Evolutionary conservation across 73 alveolate genomes (phyloP), one percentile per base, ranked within the genome.

Genomic region (Paramecium tetraurelia): DNA sequence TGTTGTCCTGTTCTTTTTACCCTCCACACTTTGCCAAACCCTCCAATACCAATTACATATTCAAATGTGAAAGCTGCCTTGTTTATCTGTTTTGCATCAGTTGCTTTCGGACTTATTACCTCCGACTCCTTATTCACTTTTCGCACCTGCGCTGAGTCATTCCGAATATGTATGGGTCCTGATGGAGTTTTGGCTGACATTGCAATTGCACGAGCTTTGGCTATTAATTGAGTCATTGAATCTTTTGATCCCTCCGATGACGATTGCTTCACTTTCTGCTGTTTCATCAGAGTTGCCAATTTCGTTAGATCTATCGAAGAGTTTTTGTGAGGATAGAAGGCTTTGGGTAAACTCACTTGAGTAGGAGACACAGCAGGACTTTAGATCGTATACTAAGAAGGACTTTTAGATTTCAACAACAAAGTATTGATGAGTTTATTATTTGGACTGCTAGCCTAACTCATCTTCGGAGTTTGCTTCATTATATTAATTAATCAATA

Each of bases 21-120:
- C 48, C 93, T 95, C 98, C 98, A 95, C 8, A 95, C 98, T 80
- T 92, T 93, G 6, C 98, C 98, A 75, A 95, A 95, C 1, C 98
- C 98, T 29, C 98, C 98, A 24, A 75, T 95, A 14, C 98, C 98
- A 40, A 95, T 84, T 80, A 92, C 89, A 84, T 92, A 93, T 63
- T 92, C 84, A 84, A 86, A 93, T 18, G 75, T 72, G 80, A 93
- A 93, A 24, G 94, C 44, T 6, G 93, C 1, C 29, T 93, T 93
- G 6, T 59, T 33, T 12, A 63, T 33, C n/a, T 27, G 31, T 33
- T 63, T 63, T 20, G 27, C n/a, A 63, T 72, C 92, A 7, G 86
- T 46, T 2, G 36, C 22, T 31, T 85, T 85, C 63, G 86, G 75
- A 85, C 58, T 85, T 85, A 58, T 36, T 40, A 85, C 35, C 20